Evolutionary conservation across 2,329 filamentous ascomycete genomes (phyloP).

Genomic region (Phyllosticta citriasiana): DNA sequence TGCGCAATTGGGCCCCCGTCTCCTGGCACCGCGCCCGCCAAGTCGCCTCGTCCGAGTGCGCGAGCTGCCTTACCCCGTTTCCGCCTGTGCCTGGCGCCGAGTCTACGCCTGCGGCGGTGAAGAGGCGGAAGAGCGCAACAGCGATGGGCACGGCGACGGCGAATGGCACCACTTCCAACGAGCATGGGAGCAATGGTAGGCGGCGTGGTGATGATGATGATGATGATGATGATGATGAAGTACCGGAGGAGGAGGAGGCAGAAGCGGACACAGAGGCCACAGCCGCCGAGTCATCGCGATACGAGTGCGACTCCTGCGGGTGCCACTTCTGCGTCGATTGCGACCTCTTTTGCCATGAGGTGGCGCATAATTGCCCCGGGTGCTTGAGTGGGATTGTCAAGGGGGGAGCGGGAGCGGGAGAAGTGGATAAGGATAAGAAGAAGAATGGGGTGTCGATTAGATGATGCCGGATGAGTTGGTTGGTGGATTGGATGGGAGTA

Average conservation of each 20-base stretch:
- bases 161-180: slow-evolving; percentile 11
- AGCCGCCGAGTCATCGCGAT: slow-evolving; percentile 79
- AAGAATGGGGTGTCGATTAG: too few relatives aligned
- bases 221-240: not conserved
- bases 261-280: slow-evolving; percentile 36
- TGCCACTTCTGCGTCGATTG: slow-evolving; percentile 98
- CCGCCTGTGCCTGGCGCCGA: slow-evolving; percentile 37
- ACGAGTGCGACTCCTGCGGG: slow-evolving; percentile 77
- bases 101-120: slow-evolving; percentile 11
- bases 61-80: slow-evolving; percentile 66
- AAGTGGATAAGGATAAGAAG: too few relatives aligned
- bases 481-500: too few relatives aligned
- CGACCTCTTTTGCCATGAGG: slow-evolving; percentile 88
- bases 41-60: slow-evolving; percentile 50
- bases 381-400: slow-evolving; percentile 46
- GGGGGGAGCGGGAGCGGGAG: not conserved
- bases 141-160: not conserved
- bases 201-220: not conserved
- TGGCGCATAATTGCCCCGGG: slow-evolving; percentile 91
- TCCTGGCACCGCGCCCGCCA: slow-evolving; percentile 61
- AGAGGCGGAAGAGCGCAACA: not conserved
- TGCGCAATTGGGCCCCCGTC: slow-evolving; percentile 85
- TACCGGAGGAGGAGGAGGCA: slow-evolving; percentile 19
- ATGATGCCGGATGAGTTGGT: too few relatives aligned
- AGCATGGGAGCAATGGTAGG: too few relatives aligned